These are phyloP conservation scores for Naganishia kalamii DNA, from an alignment of 768 basidiomycete genomes.

Conservation along the genomic window DNA sequence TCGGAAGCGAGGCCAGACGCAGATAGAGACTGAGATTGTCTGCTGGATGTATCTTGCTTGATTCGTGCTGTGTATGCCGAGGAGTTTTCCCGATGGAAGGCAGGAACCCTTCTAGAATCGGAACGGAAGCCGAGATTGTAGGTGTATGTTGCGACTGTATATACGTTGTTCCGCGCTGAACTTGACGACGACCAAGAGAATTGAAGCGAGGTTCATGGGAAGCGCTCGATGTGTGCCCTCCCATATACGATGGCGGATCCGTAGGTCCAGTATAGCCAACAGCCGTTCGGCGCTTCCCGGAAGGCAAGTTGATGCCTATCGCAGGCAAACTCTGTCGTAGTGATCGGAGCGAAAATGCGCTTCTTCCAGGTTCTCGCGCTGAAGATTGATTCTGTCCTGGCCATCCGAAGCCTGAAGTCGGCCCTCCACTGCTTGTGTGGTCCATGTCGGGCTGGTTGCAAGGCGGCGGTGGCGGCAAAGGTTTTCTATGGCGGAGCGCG, in stretches of 20 bases:
- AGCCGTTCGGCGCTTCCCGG: neutral
- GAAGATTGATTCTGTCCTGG: too few relatives aligned
- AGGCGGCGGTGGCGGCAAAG: constrained; percentile 6
- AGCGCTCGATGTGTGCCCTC: neutral
- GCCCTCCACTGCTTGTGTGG: too few relatives aligned
- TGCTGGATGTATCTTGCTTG: neutral
- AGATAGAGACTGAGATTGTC: constrained; percentile 24
- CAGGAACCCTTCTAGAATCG: neutral
- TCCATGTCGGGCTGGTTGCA: neutral
- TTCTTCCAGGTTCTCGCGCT: neutral
- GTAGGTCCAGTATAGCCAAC: neutral
- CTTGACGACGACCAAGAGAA: neutral
- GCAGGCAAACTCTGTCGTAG: constrained; percentile 1
- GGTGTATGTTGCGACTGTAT: neutral
- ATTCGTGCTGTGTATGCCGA: neutral
- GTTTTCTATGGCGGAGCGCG: neutral
- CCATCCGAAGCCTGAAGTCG: neutral
- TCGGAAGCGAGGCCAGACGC: neutral
- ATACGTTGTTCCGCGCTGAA: neutral
- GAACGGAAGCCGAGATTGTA: neutral
- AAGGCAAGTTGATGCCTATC: neutral
- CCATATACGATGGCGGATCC: neutral
- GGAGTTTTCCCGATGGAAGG: neutral
- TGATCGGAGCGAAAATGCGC: neutral
- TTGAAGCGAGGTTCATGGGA: neutral